Conservation (phyloP, 176 grass and related monocot species). For the Poa annua region DNA sequence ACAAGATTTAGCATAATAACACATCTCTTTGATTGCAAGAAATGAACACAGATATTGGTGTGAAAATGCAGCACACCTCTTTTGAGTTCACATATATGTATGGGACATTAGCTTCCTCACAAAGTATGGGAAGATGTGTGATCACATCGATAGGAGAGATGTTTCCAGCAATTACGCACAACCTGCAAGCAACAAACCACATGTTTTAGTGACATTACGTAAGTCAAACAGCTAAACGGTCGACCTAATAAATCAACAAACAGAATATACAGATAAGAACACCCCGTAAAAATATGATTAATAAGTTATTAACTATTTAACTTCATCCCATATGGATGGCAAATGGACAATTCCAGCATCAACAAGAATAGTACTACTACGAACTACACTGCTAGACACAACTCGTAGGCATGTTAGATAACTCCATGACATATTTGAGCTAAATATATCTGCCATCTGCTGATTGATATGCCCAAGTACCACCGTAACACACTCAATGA, state of each 20-base stretch:
- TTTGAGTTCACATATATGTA: constrained; percentile 87
- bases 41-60: neutral
- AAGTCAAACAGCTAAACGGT: constrained; percentile 18
- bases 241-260: neutral
- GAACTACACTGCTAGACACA: neutral
- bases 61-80: constrained; percentile 36
- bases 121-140: constrained; percentile 88
- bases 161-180: constrained; percentile 94
- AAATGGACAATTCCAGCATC: constrained; percentile 3
- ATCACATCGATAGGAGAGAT: constrained; percentile 97
- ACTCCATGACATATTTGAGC: neutral
- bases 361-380: neutral
- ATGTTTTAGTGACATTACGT: neutral
- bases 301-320: neutral
- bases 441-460: neutral
- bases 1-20: neutral
- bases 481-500: neutral
- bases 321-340: neutral
- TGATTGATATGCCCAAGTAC: neutral
- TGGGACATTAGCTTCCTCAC: constrained; percentile 80
- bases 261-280: neutral
- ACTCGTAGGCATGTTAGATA: neutral
- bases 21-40: neutral
- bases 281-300: neutral
- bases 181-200: constrained; percentile 39